phyloP scores from a whole-genome alignment of 2,329 filamentous ascomycete genomes.

The Dryadomyces quercivorus region DNA sequence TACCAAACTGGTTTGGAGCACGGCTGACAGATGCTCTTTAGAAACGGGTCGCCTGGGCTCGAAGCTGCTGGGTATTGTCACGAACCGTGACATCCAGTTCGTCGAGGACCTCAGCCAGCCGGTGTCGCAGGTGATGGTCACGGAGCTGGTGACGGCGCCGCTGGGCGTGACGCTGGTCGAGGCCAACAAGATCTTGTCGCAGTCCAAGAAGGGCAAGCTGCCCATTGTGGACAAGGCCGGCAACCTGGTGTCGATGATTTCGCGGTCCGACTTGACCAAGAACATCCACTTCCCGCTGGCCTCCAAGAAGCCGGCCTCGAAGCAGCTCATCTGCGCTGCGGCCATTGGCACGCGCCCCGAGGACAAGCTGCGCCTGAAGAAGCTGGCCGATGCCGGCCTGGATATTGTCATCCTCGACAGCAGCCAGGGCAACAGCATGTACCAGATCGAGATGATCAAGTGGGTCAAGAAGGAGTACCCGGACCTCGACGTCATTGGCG shows the following conservation, averaged over 20 bases:
- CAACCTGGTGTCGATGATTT: constrained; percentile 86
- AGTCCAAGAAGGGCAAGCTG: constrained; percentile 97
- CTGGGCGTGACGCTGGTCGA: constrained; percentile 73
- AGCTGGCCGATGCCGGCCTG: constrained; percentile 85
- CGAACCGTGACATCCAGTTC: constrained; percentile 96
- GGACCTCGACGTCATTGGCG: constrained; percentile 83
- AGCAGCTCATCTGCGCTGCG: constrained; percentile 92
- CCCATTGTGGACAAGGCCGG: constrained; percentile 76
- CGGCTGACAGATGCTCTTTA: constrained; percentile 33
- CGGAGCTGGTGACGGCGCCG: constrained; percentile 82
- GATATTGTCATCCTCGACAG: constrained; percentile 94
- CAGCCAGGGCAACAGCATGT: constrained; percentile 96
- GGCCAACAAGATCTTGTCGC: constrained; percentile 84
- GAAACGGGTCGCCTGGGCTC: constrained; percentile 88
- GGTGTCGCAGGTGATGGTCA: constrained; percentile 89
- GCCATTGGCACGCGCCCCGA: constrained; percentile 91
- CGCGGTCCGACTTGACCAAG: constrained; percentile 93
- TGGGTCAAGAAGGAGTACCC: constrained; percentile 85
- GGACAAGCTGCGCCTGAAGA: constrained; percentile 75
- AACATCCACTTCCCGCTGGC: constrained; percentile 95
- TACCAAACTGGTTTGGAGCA: constrained; percentile 4
- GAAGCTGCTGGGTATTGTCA: constrained; percentile 94
- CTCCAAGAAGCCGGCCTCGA: constrained; percentile 91
- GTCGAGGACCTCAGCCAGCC: constrained; percentile 61
- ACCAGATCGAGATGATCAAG: constrained; percentile 97